These are phyloP conservation scores for Lachancea mirantina DNA, from an alignment of 805 yeast species.

Conservation along the genomic window DNA sequence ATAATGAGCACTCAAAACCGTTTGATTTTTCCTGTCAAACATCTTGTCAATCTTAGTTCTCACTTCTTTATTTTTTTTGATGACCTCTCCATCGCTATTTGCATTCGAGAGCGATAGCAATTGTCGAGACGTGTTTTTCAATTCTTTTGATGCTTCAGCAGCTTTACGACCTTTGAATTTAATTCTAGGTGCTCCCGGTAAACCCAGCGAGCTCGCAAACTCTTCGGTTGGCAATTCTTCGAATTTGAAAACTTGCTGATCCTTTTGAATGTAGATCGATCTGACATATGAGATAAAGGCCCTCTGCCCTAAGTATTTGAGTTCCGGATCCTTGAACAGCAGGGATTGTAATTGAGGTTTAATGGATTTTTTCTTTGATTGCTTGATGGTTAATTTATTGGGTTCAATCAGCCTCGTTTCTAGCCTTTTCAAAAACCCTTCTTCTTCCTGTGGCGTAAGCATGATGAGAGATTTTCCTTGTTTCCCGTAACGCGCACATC, in stretches of 20 bases:
- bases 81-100: constrained; percentile 58
- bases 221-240: constrained; percentile 73
- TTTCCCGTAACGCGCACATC: constrained; percentile 83
- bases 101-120: constrained; percentile 49
- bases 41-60: constrained; percentile 89
- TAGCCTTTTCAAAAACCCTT: constrained; percentile 61
- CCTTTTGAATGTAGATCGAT: constrained; percentile 79
- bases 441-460: constrained; percentile 79
- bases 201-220: constrained; percentile 80
- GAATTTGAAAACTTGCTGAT: constrained; percentile 76
- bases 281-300: constrained; percentile 89
- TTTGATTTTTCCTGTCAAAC: constrained; percentile 93
- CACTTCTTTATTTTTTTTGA: constrained; percentile 36
- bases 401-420: constrained; percentile 59
- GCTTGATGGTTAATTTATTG: constrained; percentile 66
- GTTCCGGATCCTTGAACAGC: constrained; percentile 84
- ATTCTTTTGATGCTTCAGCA: constrained; percentile 47
- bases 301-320: constrained; percentile 90
- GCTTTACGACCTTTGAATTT: constrained; percentile 52
- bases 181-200: constrained; percentile 94
- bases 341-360: constrained; percentile 79
- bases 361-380: constrained; percentile 62
- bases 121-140: constrained; percentile 76
- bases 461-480: constrained; percentile 75
- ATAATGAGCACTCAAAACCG: constrained; percentile 84